Evolutionary conservation across 1,284 basidiomycete genomes (phyloP).

Genomic region (Apiotrichum montevideense): DNA sequence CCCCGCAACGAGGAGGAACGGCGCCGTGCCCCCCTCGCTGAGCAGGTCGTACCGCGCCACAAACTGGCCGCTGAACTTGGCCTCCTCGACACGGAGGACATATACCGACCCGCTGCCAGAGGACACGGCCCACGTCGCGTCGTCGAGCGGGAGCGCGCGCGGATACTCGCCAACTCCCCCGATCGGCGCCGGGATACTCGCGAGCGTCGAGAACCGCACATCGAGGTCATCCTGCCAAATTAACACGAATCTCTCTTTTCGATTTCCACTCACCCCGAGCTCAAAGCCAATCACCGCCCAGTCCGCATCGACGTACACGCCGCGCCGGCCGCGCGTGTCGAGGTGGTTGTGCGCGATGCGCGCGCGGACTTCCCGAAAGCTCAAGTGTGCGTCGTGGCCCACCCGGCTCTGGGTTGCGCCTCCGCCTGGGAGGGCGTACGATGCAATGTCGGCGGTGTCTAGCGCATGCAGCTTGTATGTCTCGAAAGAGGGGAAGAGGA

Average conservation of each 20-base stretch:
- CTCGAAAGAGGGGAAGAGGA: conserved; percentile 40
- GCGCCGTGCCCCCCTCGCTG: conserved; percentile 37
- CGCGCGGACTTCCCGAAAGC: conserved; percentile 62
- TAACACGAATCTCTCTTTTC: no score
- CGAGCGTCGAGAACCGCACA: conserved; percentile 52
- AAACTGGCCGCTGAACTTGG: conserved; percentile 45
- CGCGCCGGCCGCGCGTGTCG: conserved; percentile 49
- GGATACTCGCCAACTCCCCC: conserved; percentile 66
- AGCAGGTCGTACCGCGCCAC: conserved; percentile 56
- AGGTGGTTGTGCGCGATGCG: conserved; percentile 83
- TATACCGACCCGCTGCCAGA: conserved; percentile 69
- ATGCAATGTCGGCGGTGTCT: conserved; percentile 25
- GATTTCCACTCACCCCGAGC: conserved; percentile 44
- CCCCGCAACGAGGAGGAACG: conserved; percentile 49
- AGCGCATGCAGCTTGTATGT: conserved; percentile 39
- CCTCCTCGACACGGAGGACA: conserved; percentile 46
- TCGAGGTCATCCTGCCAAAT: no score
- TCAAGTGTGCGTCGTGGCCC: conserved; percentile 27
- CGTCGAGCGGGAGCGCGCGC: conserved; percentile 57
- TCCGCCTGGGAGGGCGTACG: conserved; percentile 24
- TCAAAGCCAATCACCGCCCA: conserved; percentile 60
- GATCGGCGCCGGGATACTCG: conserved; percentile 54
- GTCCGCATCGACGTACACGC: conserved; percentile 64
- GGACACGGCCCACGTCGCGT: conserved; percentile 56
- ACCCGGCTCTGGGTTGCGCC: conserved; percentile 40